Percentiles rank a stretch among this genome's conserved stretches.
phyloP scores from a whole-genome alignment of 1,139 yeast genomes.

The Pichia sp. region DNA sequence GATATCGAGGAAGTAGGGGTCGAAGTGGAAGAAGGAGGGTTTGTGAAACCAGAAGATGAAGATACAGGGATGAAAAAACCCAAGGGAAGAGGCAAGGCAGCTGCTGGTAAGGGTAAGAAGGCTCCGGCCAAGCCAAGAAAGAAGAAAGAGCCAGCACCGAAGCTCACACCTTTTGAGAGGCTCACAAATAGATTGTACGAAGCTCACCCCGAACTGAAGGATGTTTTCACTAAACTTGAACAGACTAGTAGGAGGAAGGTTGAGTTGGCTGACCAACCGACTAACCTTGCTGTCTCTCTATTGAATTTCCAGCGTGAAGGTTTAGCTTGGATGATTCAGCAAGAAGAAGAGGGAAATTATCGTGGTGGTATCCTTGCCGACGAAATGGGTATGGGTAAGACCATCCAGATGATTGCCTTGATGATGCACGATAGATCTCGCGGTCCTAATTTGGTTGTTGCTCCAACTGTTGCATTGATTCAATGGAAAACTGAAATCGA shows the following conservation, averaged over 20 bases:
- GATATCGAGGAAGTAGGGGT: conserved; percentile 12
- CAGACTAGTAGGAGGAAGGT: conserved; percentile 42
- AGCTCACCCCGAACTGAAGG: conserved; percentile 69
- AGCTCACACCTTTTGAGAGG: conserved; percentile 60
- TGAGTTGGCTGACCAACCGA: conserved; percentile 68
- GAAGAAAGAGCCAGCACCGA: conserved; percentile 39
- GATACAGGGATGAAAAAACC: conserved; percentile 16
- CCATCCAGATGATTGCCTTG: conserved; percentile 88
- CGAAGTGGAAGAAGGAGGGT: conserved; percentile 18
- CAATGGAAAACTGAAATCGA: conserved; percentile 96
- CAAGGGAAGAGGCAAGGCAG: background rate
- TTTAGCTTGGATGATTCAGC: conserved; percentile 75
- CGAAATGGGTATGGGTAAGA: conserved; percentile 99
- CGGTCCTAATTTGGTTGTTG: conserved; percentile 81
- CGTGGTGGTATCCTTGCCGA: conserved; percentile 95
- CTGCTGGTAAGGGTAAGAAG: background rate
- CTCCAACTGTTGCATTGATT: conserved; percentile 96
- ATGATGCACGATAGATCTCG: conserved; percentile 61
- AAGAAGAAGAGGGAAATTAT: conserved; percentile 77
- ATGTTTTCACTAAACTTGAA: conserved; percentile 62
- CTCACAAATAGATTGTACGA: conserved; percentile 59
- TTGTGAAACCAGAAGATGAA: conserved; percentile 15
- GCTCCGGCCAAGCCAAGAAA: conserved; percentile 10
- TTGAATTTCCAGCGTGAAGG: conserved; percentile 95
- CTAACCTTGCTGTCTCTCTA: conserved; percentile 62